Base-by-base conservation (phyloP, 768 basidiomycete species). In the Russula virescens region DNA sequence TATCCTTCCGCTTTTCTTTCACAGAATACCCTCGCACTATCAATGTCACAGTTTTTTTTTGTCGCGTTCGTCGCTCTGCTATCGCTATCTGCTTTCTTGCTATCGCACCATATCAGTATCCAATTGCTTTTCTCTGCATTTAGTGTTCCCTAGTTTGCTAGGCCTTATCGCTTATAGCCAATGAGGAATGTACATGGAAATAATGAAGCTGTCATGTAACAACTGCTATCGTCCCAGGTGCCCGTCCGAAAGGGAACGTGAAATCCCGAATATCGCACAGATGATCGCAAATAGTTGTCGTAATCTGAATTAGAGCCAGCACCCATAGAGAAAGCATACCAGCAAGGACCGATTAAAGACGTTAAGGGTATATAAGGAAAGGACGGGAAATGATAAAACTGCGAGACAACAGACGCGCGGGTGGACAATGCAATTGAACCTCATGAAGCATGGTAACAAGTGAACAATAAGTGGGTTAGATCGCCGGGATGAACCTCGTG, bases 281-380 rank as follows among this genome's bases (percentile, higher is more conserved):
- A 52, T 42, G 35, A 59, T 13, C 23, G 28, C 21, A 25, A 28
- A 21, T 60, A 55, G 53, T 45, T 34, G 53, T 38, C 47, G 40
- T 48, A 48, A 48, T 49, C 40, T 46, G 62, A 55, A 64, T 60
- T 55, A 64, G 47, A 60, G 53, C 60, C 52, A 60, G 58, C 58
- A 64, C 55, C 58, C 62, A 49, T 48, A 49, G 6, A 21, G 60
- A 43, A 58, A 16, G 59, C 63, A 64, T 26, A 58, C 55, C 58
- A 23, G 61, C 47, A 53, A 66, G 25, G 35, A 56, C 42, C 55
- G 48, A 65, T 55, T 60, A 55, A 31, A 50, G 28, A 46, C 34
- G 58, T 55, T 4, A 50, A 28, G 63, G 66, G 59, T 67, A 67
- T 67, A 40, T 55, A 60, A 61, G 50, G 55, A 65, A 31, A 65